Percentiles rank a stretch among this genome's conserved stretches.
These are phyloP conservation scores for Chaetomium strumarium DNA, from an alignment of 2,329 filamentous ascomycete species.

Conservation along the genomic window DNA sequence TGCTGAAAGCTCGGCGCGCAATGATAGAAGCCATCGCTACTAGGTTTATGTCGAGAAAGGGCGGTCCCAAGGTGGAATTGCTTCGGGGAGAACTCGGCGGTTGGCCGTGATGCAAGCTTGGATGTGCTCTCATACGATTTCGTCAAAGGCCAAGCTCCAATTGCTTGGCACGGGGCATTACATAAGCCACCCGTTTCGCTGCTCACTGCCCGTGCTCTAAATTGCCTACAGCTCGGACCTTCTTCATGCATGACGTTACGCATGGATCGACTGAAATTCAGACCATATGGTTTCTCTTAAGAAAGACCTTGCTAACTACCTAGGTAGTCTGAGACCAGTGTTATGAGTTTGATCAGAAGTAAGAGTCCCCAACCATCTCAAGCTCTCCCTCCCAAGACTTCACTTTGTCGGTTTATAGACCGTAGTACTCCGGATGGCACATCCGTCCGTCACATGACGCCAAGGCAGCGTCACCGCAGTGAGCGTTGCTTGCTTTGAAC, in stretches of 20 bases:
- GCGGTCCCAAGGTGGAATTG: conserved; percentile 11
- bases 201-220: too few species aligned
- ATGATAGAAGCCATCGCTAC: conserved; percentile 50
- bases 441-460: not conserved
- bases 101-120: conserved; percentile 12
- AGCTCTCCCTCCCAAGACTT: too few species aligned
- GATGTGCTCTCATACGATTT: conserved; percentile 19
- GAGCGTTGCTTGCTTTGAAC: not conserved
- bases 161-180: conserved; percentile 16
- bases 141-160: conserved; percentile 16
- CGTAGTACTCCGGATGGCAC: too few species aligned
- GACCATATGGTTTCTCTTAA: too few species aligned
- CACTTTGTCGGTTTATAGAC: too few species aligned
- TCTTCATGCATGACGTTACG: not conserved
- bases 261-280: not conserved
- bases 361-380: too few species aligned
- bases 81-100: conserved; percentile 14
- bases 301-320: too few species aligned
- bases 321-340: too few species aligned
- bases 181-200: conserved; percentile 12
- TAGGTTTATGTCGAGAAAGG: conserved; percentile 20
- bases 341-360: too few species aligned
- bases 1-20: conserved; percentile 51
- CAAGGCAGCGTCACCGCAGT: not conserved
- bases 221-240: not conserved